A percentile compares a stretch with the other conserved stretches of the same genome.
phyloP scores from a whole-genome alignment of 2,329 filamentous ascomycete species.

The Pseudogymnoascus sp. region DNA sequence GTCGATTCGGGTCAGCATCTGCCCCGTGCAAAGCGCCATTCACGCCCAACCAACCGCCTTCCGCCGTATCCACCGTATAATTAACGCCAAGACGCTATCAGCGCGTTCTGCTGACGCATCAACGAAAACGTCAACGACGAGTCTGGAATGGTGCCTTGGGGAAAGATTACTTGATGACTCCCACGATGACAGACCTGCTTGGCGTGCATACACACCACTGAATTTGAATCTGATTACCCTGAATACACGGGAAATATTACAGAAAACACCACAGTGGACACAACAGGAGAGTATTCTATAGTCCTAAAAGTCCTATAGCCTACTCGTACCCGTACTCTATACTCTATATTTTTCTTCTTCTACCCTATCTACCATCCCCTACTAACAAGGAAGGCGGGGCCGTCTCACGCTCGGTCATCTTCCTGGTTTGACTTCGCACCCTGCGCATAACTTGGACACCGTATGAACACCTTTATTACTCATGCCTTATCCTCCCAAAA shows the following conservation, averaged over 20 bases:
- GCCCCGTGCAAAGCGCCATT: not conserved
- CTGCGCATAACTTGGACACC: not conserved
- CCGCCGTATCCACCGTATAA: slow-evolving; percentile 4
- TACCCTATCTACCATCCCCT: not conserved
- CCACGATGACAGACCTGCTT: not conserved
- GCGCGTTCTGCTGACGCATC: not conserved
- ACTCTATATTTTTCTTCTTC: not conserved
- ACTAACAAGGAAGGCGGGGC: slow-evolving; percentile 3
- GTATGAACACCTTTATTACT: slow-evolving; percentile 8
- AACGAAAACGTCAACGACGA: not conserved
- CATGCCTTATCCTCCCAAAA: slow-evolving; percentile 1
- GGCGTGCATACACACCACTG: not conserved
- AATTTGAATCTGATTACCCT: not conserved
- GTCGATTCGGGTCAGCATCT: slow-evolving; percentile 5
- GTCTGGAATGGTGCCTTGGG: not conserved
- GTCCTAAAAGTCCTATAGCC: not conserved
- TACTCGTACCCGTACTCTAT: not conserved
- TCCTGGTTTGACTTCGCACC: not conserved
- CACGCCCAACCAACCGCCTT: not conserved
- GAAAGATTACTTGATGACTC: not conserved
- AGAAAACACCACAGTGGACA: not conserved
- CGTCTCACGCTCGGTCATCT: not conserved
- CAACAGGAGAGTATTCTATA: not conserved
- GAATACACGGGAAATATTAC: not conserved
- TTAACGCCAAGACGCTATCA: not conserved